Percentiles rank a stretch among this genome's conserved stretches.
Evolutionary conservation across 257 asterid species (phyloP).

Genomic region (Galeopsis tetrahit): DNA sequence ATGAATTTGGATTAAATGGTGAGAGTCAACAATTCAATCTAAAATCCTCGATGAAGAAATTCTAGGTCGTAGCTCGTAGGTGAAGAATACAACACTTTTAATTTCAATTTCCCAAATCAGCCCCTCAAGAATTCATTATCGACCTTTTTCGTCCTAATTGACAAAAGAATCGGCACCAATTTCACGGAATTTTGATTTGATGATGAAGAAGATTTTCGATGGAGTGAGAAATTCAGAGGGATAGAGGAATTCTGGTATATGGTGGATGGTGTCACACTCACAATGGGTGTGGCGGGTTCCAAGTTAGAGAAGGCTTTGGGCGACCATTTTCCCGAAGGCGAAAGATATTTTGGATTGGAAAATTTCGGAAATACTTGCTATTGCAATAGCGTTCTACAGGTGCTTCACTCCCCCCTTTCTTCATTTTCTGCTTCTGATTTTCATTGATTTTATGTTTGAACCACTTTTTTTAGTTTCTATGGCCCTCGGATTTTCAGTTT

Average conservation of each 20-base stretch:
- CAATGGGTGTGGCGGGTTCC: constrained; percentile 76
- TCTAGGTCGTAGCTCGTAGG: constrained; percentile 26
- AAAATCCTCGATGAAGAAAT: constrained; percentile 1
- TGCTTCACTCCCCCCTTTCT: constrained; percentile 3
- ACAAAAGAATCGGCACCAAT: neutral
- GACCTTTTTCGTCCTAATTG: neutral
- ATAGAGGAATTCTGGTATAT: constrained; percentile 70
- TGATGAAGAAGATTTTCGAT: constrained; percentile 14
- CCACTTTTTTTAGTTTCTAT: neutral
- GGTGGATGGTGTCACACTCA: constrained; percentile 55
- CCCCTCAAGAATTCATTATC: constrained; percentile 22
- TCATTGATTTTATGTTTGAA: constrained; percentile 2
- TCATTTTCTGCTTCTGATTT: neutral
- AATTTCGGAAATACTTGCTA: constrained; percentile 80
- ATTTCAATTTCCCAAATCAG: constrained; percentile 26
- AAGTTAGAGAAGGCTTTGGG: constrained; percentile 75
- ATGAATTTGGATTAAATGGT: neutral
- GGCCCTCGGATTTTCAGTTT: constrained; percentile 24
- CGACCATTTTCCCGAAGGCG: constrained; percentile 81
- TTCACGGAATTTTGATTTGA: constrained; percentile 4
- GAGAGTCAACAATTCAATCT: constrained; percentile 1
- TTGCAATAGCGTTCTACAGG: constrained; percentile 76
- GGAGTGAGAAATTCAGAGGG: constrained; percentile 35
- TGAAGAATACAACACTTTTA: constrained; percentile 23
- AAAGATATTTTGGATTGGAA: constrained; percentile 73